phyloP scores from a whole-genome alignment of 208 protist species.

The Endotrypanum monterogeii region DNA sequence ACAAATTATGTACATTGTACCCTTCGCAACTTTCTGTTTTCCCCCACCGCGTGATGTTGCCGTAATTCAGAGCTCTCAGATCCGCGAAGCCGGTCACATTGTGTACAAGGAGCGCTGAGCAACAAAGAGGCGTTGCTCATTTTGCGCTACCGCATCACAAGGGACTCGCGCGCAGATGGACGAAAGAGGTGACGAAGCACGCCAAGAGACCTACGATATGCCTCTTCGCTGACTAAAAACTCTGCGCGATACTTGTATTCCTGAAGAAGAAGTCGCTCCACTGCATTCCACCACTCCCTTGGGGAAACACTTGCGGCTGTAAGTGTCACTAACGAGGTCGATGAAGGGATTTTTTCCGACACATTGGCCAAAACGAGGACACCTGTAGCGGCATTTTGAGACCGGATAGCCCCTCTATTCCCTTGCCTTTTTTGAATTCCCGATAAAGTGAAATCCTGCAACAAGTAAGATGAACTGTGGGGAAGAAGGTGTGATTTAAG shows the following conservation, averaged over 20 bases:
- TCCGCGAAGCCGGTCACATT: no score
- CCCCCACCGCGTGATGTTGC: no score
- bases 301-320: neutral
- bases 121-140: neutral
- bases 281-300: constrained; percentile 34
- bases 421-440: neutral
- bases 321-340: neutral
- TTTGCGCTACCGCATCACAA: neutral
- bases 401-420: neutral
- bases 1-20: constrained; percentile 7
- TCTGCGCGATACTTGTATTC: constrained; percentile 40
- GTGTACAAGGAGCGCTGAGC: neutral
- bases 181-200: constrained; percentile 13
- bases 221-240: constrained; percentile 19
- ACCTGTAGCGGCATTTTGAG: neutral
- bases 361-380: neutral
- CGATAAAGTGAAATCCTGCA: constrained; percentile 5
- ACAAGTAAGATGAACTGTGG: neutral
- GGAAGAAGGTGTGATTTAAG: constrained; percentile 1
- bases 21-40: neutral
- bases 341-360: neutral
- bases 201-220: constrained; percentile 27
- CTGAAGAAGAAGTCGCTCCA: constrained; percentile 57
- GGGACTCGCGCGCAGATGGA: neutral
- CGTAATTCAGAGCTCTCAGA: neutral